phyloP scores from a whole-genome alignment of 2,329 filamentous ascomycete species.

The Orbilia ellipsospora region DNA sequence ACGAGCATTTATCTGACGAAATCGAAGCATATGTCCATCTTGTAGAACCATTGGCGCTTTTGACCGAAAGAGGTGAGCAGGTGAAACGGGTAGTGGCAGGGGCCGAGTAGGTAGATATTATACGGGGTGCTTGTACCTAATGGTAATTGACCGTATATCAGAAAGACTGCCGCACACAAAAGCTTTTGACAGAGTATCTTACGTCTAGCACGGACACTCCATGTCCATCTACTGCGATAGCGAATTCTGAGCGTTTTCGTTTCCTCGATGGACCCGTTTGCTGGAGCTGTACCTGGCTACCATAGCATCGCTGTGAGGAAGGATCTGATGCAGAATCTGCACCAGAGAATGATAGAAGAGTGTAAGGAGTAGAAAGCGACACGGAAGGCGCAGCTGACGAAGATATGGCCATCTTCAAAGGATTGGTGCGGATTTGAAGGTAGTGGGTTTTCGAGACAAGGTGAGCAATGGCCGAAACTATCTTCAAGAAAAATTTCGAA shows the following conservation, averaged over 20 bases:
- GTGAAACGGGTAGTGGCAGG: conserved; percentile 52
- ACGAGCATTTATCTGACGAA: conserved; percentile 34
- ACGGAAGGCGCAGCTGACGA: conserved; percentile 48
- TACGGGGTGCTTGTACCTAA: conserved; percentile 52
- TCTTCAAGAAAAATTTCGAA: conserved; percentile 7
- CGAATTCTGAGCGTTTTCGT: conserved; percentile 51
- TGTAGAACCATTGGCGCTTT: conserved; percentile 42
- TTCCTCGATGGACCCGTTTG: conserved; percentile 46
- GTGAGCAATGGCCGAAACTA: neutral
- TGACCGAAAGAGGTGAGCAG: conserved; percentile 44
- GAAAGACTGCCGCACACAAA: neutral
- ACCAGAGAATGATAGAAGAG: conserved; percentile 45
- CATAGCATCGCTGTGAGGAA: conserved; percentile 39
- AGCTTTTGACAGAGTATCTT: conserved; percentile 6
- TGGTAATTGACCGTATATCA: neutral
- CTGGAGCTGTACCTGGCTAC: conserved; percentile 41
- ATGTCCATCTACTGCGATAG: conserved; percentile 52
- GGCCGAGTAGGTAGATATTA: conserved; percentile 51
- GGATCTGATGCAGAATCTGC: conserved; percentile 30
- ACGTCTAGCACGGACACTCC: conserved; percentile 49
- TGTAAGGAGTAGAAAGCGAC: conserved; percentile 54
- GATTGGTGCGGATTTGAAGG: conserved; percentile 18
- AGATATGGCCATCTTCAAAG: conserved; percentile 49
- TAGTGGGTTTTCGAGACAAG: neutral
- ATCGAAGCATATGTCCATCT: conserved; percentile 52